A percentile compares a stretch with the other conserved stretches of the same genome.
Conservation (phyloP, 352 stramenopile species). For the Albugo candida region DNA sequence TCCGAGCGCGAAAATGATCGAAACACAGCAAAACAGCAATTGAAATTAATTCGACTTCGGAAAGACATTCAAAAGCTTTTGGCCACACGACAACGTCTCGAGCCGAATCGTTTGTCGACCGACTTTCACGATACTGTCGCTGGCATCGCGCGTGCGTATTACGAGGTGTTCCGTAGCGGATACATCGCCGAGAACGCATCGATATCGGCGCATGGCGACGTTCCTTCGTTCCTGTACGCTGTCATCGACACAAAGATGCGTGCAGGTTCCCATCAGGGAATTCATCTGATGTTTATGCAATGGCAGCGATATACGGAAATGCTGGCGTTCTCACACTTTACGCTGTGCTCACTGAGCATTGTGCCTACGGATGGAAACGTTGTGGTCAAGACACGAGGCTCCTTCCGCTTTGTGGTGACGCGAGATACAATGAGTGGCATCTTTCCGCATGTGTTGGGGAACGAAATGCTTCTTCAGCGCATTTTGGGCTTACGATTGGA, state of each 20-base stretch:
- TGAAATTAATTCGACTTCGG: too few species aligned
- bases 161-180: constrained; percentile 2
- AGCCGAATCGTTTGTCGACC: too few species aligned
- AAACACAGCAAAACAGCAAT: too few species aligned
- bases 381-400: too few species aligned
- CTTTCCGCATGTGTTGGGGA: constrained; percentile 11
- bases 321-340: constrained; percentile 1
- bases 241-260: constrained; percentile 3
- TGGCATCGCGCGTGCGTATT: background rate
- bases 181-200: background rate
- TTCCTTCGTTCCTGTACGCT: constrained; percentile 3
- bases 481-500: constrained; percentile 10
- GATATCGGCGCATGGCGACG: too few species aligned
- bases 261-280: background rate
- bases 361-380: too few species aligned
- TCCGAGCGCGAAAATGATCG: too few species aligned
- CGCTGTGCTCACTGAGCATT: background rate
- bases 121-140: too few species aligned
- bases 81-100: too few species aligned
- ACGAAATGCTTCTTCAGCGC: constrained; percentile 8
- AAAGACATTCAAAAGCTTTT: too few species aligned
- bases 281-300: constrained; percentile 4
- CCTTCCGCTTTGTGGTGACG: constrained; percentile 1
- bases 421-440: constrained; percentile 6
- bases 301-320: constrained; percentile 3